phyloP scores from a whole-genome alignment of 176 grass and related monocot species.

The Aegilops tauschii region DNA sequence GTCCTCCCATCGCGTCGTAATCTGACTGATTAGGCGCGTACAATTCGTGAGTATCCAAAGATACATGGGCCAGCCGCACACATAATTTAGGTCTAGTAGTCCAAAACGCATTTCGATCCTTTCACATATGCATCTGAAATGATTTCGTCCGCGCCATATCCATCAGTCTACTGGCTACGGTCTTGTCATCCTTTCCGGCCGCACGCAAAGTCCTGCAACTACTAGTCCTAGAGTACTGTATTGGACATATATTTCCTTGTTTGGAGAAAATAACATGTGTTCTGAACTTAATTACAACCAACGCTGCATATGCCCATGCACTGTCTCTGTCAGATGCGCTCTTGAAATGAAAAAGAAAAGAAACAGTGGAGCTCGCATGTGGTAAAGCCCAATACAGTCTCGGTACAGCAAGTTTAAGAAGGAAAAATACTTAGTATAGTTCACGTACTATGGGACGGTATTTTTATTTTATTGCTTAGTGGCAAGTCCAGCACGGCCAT shows the following conservation, averaged over 20 bases:
- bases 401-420: too few species aligned
- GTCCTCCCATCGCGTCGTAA: not conserved
- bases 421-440: too few species aligned
- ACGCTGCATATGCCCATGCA: not conserved
- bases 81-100: slow-evolving; percentile 24
- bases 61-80: not conserved
- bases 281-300: not conserved
- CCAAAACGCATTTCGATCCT: slow-evolving; percentile 12
- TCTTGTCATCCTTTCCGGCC: not conserved
- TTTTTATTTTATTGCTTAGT: too few species aligned
- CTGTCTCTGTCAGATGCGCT: not conserved
- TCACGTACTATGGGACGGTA: too few species aligned
- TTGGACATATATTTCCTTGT: not conserved
- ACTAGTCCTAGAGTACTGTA: not conserved
- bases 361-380: not conserved
- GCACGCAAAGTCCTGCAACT: not conserved
- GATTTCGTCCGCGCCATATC: slow-evolving; percentile 4
- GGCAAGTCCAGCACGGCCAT: slow-evolving; percentile 2
- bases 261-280: not conserved
- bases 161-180: not conserved
- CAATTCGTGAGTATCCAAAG: not conserved
- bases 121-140: slow-evolving; percentile 27
- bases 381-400: not conserved
- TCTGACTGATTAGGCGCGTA: not conserved
- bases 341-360: too few species aligned